phyloP scores from a whole-genome alignment of 2,329 filamentous ascomycete genomes.

The Seiridium unicorne region DNA sequence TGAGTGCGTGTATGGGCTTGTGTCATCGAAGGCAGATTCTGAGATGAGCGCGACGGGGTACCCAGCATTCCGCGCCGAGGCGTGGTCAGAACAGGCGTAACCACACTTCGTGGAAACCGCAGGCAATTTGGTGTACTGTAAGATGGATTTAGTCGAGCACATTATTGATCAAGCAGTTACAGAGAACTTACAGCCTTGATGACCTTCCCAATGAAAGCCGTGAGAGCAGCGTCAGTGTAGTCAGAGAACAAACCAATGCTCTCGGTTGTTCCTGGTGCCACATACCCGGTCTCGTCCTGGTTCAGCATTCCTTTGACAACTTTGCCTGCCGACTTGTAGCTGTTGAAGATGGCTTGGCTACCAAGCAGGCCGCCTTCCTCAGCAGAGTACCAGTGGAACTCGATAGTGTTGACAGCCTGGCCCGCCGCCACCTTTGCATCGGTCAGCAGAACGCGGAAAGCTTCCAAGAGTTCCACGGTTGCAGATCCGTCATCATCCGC shows the following conservation, averaged over 20 bases:
- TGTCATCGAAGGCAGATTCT: conserved; percentile 57
- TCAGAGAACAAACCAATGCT: conserved; percentile 39
- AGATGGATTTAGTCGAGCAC: not conserved
- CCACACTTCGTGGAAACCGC: conserved; percentile 49
- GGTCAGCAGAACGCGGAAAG: conserved; percentile 67
- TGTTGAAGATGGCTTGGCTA: conserved; percentile 52
- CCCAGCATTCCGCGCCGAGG: conserved; percentile 63
- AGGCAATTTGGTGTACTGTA: conserved; percentile 35
- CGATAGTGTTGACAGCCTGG: conserved; percentile 68
- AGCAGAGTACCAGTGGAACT: conserved; percentile 85
- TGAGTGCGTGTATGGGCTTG: conserved; percentile 71
- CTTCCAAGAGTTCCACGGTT: conserved; percentile 77
- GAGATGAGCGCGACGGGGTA: conserved; percentile 66
- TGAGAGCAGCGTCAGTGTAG: conserved; percentile 33
- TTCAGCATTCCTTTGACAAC: conserved; percentile 41
- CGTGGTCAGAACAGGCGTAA: conserved; percentile 66
- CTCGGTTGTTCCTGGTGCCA: conserved; percentile 22
- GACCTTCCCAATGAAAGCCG: conserved; percentile 35
- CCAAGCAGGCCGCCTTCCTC: conserved; percentile 80
- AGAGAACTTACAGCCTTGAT: conserved; percentile 23
- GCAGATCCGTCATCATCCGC: conserved; percentile 76
- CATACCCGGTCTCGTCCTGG: conserved; percentile 43
- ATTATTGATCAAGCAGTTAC: not conserved
- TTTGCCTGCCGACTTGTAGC: conserved; percentile 29
- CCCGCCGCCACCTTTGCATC: conserved; percentile 61